Conservation (phyloP, 225 moss, liverwort and hornwort genomes). For the Sphagnum tenellum region DNA sequence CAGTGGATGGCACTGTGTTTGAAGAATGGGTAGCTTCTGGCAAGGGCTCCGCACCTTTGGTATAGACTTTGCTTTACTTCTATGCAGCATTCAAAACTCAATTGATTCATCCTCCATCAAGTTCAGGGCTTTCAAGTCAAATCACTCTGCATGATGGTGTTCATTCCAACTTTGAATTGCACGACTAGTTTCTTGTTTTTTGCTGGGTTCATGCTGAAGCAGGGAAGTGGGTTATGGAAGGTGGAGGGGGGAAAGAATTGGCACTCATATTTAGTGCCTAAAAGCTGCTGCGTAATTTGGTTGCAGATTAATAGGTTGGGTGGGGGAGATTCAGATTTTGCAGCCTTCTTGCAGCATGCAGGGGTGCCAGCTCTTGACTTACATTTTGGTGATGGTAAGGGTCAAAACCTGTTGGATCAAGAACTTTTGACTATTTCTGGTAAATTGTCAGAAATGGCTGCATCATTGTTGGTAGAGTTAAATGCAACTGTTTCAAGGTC, state of each 20-base stretch:
- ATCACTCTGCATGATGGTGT: not conserved
- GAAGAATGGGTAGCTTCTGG: constrained; percentile 57
- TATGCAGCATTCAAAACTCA: not conserved
- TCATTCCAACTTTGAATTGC: not conserved
- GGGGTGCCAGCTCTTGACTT: constrained; percentile 72
- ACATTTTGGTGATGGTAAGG: constrained; percentile 50
- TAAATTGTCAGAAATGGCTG: not conserved
- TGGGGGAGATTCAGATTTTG: constrained; percentile 68
- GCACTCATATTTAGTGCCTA: not conserved
- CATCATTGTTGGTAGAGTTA: not conserved
- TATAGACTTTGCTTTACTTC: constrained; percentile 10
- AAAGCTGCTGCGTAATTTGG: not conserved
- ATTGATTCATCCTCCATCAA: not conserved
- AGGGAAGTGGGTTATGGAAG: not conserved
- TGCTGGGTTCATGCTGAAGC: no score
- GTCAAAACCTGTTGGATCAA: not conserved
- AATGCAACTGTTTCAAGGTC: not conserved
- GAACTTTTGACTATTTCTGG: not conserved
- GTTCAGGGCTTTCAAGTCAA: not conserved
- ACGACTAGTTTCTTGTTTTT: not conserved
- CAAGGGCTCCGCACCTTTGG: constrained; percentile 17
- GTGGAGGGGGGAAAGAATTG: no score
- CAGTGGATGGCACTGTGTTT: constrained; percentile 38
- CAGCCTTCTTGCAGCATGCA: constrained; percentile 71
- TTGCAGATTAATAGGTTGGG: constrained; percentile 72